These are phyloP conservation scores for Schizosaccharomyces lindneri DNA, from an alignment of 805 yeast genomes.

Conservation along the genomic window DNA sequence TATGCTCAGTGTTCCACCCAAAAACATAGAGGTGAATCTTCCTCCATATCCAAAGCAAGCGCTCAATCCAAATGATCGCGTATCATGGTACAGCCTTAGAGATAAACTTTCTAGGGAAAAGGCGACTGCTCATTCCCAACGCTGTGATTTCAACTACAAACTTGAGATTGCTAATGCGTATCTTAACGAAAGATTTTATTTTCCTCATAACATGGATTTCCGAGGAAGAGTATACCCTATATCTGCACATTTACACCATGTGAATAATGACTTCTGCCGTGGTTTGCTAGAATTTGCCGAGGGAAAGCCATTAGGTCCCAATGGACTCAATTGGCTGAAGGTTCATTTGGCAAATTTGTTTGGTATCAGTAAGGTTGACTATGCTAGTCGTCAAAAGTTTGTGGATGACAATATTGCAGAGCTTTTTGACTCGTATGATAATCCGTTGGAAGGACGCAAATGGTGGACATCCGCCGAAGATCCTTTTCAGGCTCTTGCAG, in stretches of 20 bases:
- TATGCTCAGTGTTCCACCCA: constrained; percentile 48
- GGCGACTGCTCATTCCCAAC: constrained; percentile 49
- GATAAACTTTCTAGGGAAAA: constrained; percentile 33
- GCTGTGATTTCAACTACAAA: constrained; percentile 86
- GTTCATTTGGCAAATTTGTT: constrained; percentile 35
- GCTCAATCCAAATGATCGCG: constrained; percentile 21
- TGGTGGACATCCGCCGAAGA: constrained; percentile 39
- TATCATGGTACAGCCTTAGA: constrained; percentile 18
- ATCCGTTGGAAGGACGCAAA: constrained; percentile 22
- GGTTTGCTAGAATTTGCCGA: constrained; percentile 36
- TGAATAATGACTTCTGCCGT: constrained; percentile 36
- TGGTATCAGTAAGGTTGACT: constrained; percentile 31
- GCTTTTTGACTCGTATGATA: constrained; percentile 21
- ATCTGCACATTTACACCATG: constrained; percentile 36
- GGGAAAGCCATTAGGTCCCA: constrained; percentile 26
- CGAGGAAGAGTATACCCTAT: constrained; percentile 43
- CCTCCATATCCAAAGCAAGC: constrained; percentile 37
- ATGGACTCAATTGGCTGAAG: constrained; percentile 34
- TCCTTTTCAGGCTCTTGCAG: constrained; percentile 39
- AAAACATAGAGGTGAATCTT: constrained; percentile 19
- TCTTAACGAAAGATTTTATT: constrained; percentile 33
- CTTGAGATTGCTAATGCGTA: constrained; percentile 87
- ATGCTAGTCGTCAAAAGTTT: constrained; percentile 26
- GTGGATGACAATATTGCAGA: constrained; percentile 23
- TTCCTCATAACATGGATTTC: constrained; percentile 41